phyloP scores from a whole-genome alignment of 768 basidiomycete genomes.

The Fomitopsis serialis region DNA sequence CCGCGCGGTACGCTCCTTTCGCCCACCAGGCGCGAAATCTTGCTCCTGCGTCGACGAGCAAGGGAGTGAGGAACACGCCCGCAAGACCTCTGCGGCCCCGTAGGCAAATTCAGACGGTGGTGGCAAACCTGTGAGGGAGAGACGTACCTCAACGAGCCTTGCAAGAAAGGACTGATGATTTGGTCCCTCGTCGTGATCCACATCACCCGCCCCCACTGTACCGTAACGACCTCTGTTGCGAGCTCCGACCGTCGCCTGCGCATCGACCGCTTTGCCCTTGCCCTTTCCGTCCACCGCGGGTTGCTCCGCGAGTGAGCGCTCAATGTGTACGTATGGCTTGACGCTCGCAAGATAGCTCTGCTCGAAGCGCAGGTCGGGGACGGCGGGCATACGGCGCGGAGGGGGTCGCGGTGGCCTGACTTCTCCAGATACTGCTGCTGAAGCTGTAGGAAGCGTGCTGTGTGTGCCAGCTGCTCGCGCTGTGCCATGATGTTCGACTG shows the following conservation, averaged over 20 bases:
- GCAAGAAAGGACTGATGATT: slow-evolving; percentile 59
- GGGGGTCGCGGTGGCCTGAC: not conserved
- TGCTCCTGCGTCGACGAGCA: slow-evolving; percentile 18
- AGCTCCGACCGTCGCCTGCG: slow-evolving; percentile 16
- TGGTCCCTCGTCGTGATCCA: slow-evolving; percentile 70
- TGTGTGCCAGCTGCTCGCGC: not conserved
- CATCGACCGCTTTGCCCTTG: slow-evolving; percentile 25
- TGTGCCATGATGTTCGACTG: no score
- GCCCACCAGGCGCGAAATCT: slow-evolving; percentile 14
- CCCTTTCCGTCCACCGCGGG: slow-evolving; percentile 21
- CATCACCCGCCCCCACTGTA: slow-evolving; percentile 49
- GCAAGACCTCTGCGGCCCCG: not conserved
- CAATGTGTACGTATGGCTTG: slow-evolving; percentile 43
- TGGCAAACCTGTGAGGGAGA: not conserved
- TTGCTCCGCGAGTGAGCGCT: slow-evolving; percentile 8
- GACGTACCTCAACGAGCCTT: slow-evolving; percentile 62
- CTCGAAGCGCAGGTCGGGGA: slow-evolving; percentile 77
- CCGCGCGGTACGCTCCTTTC: slow-evolving; percentile 9
- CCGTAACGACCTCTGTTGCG: slow-evolving; percentile 23
- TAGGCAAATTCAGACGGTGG: not conserved
- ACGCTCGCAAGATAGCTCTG: slow-evolving; percentile 63
- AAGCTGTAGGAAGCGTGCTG: not conserved
- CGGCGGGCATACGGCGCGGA: slow-evolving; percentile 17
- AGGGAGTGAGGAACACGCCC: slow-evolving; percentile 32
- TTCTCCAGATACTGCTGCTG: not conserved